Base-by-base conservation (phyloP, 1,139 yeast genomes). In the Scheffersomyces parashehatae region DNA sequence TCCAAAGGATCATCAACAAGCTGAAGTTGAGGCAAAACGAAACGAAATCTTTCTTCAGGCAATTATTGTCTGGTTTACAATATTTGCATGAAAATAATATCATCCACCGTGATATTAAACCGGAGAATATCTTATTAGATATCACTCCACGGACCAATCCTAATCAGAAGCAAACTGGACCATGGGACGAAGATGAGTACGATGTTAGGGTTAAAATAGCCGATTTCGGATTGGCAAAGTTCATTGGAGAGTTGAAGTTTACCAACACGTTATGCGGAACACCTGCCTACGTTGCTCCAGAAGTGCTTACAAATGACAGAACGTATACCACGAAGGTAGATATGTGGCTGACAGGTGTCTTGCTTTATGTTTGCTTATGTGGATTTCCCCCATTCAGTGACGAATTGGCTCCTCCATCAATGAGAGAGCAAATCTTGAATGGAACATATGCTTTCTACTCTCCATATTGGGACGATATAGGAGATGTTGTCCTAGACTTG, bases 301-400 rank as follows among this genome's bases (percentile, higher is more conserved):
- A 86, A 57, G 85, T 86, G 7, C 61, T 86, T 34, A 68, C 63
- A 37, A 68, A 67, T 42, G 72, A 80, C 45, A 67, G 85, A 31
- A 79, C 81, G 45, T 85, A 86, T 53, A 76, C 86, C 32, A 83
- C 85, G 29, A 81, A 85, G 40, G 89, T 83, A 11, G 95, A 86
- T 62, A 63, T 85, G 58, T 86, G 95, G 95, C 85, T 88, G 60
- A 77, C 86, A 14, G 95, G 95, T 2, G 91, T 86, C 1, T 70
- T 86, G 37, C 60, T 86, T 11, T 86, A 86, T 49, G 90, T 86
- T 3, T 85, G 93, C 57, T 67, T 87, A 12, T 85, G 90, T 60
- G 95, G 95, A 1, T 87, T 87, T 53, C 95, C 93, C 3, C 95
- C 95, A 0, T 87, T 87, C 56, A 83, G 89, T 57, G 93, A 86